Percentiles rank a stretch among this genome's conserved stretches.
These are phyloP conservation scores for Middelhovenomyces tepae DNA, from an alignment of 805 yeast species.

Conservation along the genomic window DNA sequence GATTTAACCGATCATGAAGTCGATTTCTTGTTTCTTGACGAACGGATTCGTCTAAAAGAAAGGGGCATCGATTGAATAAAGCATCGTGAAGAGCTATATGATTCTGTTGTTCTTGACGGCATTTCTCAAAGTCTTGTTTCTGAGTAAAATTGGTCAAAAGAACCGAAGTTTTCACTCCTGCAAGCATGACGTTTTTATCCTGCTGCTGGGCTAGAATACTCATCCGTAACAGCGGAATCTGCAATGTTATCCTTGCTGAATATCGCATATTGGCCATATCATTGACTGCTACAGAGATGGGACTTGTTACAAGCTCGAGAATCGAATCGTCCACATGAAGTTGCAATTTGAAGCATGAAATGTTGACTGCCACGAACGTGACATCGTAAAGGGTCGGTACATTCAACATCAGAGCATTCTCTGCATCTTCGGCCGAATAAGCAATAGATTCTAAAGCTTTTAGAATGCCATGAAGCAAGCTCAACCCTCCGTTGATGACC, in stretches of 20 bases:
- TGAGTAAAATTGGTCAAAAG: slow-evolving; percentile 51
- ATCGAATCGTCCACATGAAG: slow-evolving; percentile 29
- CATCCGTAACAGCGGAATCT: slow-evolving; percentile 39
- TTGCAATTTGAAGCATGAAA: slow-evolving; percentile 39
- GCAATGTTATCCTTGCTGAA: slow-evolving; percentile 43
- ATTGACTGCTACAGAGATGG: slow-evolving; percentile 37
- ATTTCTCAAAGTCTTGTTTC: slow-evolving; percentile 38
- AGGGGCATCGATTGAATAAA: slow-evolving; percentile 73
- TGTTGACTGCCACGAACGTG: slow-evolving; percentile 49
- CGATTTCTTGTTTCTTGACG: too few species aligned
- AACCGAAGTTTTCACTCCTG: slow-evolving; percentile 49
- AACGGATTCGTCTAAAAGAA: slow-evolving; percentile 46
- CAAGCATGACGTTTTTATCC: slow-evolving; percentile 19
- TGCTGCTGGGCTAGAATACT: slow-evolving; percentile 22
- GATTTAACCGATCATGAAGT: slow-evolving; percentile 25
- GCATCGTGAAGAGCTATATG: slow-evolving; percentile 70
- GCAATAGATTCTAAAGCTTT: slow-evolving; percentile 34
- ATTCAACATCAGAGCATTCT: slow-evolving; percentile 58
- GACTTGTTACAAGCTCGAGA: slow-evolving; percentile 21
- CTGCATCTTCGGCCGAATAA: slow-evolving; percentile 62
- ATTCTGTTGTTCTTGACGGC: slow-evolving; percentile 46
- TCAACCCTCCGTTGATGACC: slow-evolving; percentile 40
- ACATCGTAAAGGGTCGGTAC: slow-evolving; percentile 58
- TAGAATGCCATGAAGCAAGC: slow-evolving; percentile 23
- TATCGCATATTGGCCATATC: slow-evolving; percentile 67